Conservation (phyloP, 2,329 filamentous ascomycete species). For the Pseudovirgaria hyperparasitica region DNA sequence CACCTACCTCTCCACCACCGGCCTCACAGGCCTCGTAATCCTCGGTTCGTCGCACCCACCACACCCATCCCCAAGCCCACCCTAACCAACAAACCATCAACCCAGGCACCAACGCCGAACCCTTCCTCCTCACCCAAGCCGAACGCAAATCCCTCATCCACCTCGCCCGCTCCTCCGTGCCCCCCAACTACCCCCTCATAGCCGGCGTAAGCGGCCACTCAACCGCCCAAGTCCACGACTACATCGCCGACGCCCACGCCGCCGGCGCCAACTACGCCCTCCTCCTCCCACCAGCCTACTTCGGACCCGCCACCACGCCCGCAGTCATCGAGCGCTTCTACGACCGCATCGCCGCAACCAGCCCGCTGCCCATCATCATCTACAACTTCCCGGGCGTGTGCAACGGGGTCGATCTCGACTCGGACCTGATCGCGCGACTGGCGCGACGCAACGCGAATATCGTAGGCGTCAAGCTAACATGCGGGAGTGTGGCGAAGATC, state of each 20-base stretch:
- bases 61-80: too few species aligned
- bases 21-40: conserved; percentile 32
- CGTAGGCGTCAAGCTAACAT: conserved; percentile 59
- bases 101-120: conserved; percentile 37
- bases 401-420: conserved; percentile 55
- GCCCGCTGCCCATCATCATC: conserved; percentile 51
- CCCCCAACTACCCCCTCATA: conserved; percentile 30
- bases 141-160: conserved; percentile 28
- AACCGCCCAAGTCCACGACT: conserved; percentile 31
- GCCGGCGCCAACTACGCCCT: conserved; percentile 32
- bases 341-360: conserved; percentile 41
- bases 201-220: conserved; percentile 31
- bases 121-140: conserved; percentile 31
- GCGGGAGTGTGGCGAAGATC: conserved; percentile 62
- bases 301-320: conserved; percentile 29
- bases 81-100: too few species aligned
- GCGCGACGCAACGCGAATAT: conserved; percentile 47
- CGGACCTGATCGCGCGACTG: conserved; percentile 48
- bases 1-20: conserved; percentile 28
- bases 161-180: conserved; percentile 29
- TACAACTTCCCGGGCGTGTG: conserved; percentile 63
- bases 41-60: too few species aligned
- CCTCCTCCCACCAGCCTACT: conserved; percentile 32
- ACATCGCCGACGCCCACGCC: conserved; percentile 26
- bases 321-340: conserved; percentile 30